Evolutionary conservation across 306 rosid genomes (phyloP).

Genomic region (Malus fusca): DNA sequence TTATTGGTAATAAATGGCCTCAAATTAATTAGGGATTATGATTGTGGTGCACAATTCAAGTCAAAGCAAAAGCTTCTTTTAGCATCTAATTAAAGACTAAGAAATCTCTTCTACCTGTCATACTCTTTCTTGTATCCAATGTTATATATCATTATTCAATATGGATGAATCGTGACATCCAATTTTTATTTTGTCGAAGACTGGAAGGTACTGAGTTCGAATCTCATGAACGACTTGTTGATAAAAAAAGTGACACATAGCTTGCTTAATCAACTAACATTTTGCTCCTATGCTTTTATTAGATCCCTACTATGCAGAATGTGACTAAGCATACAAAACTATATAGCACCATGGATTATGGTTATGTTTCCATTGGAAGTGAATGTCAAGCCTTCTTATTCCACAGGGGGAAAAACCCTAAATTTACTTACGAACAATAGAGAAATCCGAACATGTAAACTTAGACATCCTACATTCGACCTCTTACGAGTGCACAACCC

Average conservation of each 20-base stretch:
- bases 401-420: neutral
- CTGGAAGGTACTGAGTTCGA: no score
- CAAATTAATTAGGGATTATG: constrained; percentile 29
- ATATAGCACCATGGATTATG: neutral
- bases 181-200: no score
- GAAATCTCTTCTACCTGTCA: constrained; percentile 33
- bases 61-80: constrained; percentile 46
- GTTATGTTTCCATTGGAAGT: neutral
- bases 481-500: neutral
- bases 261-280: no score
- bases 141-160: neutral
- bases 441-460: neutral
- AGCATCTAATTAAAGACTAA: constrained; percentile 34
- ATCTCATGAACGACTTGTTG: no score
- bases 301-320: neutral
- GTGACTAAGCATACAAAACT: neutral
- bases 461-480: neutral
- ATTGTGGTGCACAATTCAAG: constrained; percentile 34
- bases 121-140: constrained; percentile 20
- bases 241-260: no score
- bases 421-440: no score
- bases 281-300: neutral
- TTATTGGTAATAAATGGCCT: constrained; percentile 28
- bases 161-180: no score
- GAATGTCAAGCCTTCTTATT: neutral